Base-by-base conservation (phyloP, 2,329 filamentous ascomycete species). In the Didymella pinodella region DNA sequence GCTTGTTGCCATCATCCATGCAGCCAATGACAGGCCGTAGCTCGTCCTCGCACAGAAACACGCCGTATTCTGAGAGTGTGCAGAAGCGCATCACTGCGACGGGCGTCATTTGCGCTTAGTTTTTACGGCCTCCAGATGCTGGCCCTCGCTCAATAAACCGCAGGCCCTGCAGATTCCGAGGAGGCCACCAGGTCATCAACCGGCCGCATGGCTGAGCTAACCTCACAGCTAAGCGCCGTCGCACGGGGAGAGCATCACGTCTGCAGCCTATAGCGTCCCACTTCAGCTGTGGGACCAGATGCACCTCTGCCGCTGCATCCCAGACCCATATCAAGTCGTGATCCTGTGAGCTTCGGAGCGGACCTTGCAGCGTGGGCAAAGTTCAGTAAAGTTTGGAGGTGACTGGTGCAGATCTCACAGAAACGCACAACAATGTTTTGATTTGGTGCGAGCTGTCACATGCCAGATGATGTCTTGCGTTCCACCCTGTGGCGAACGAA, bases 271-370 rank as follows among this genome's bases (percentile, higher is more conserved):
- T 75, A 68, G 71, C 64, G 45, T 41, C 44, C 43, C 48, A 45
- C 61, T 29, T 18, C 56, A 54, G 46, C 56, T 57, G 62, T 67
- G 51, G 51, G 61, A 59, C 61, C 62, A 47, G 53, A 57, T 62
- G 61, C 65, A 61, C 62, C 61, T 68, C 61, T 66, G 61, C 65
- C 66, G 68, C 67, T 56, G 46, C 50, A 72, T 65, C 67, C 70
- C 61, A 50, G 65, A 54, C 46, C 54, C 47, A 52, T 54, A 57
- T 61, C 49, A 57, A 65, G 55, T 58, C 61, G 61, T 63, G 34
- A 57, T 65, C 62, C 67, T 59, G 62, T 57, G 55, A 60, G 25
- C 58, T 22, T 48, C n/a, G 36, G 38, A 40, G 52, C 43, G 52
- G 54, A 54, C 58, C 64, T 61, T 61, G 63, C 65, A 65, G 54